Conservation (phyloP, 306 rosid species). For the Senna tora region DNA sequence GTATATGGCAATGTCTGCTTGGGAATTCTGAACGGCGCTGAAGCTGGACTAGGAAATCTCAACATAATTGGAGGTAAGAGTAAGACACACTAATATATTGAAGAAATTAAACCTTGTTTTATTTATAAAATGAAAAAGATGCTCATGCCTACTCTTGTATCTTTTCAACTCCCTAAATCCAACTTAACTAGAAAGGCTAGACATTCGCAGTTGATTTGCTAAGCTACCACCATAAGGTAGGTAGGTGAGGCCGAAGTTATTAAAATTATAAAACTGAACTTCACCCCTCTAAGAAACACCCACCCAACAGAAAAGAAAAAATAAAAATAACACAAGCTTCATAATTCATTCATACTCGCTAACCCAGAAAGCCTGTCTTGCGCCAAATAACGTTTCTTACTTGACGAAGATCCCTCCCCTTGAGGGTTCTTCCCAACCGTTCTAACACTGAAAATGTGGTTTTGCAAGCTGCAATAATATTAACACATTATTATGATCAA, state of each 20-base stretch:
- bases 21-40: slow-evolving; percentile 67
- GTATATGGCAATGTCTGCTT: slow-evolving; percentile 73
- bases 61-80: slow-evolving; percentile 76
- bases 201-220: not conserved
- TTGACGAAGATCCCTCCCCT: slow-evolving; percentile 68
- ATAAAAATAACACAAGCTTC: not conserved
- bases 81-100: not conserved
- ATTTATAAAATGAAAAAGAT: not conserved
- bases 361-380: slow-evolving; percentile 64
- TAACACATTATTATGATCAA: too few relatives aligned
- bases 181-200: not conserved
- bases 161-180: not conserved
- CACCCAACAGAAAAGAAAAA: not conserved
- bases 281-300: not conserved
- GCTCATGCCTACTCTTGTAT: not conserved
- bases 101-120: not conserved
- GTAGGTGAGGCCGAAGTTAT: not conserved
- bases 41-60: slow-evolving; percentile 50
- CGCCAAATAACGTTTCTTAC: slow-evolving; percentile 66
- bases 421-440: slow-evolving; percentile 66
- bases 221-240: not conserved
- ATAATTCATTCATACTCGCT: not conserved
- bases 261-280: slow-evolving; percentile 26
- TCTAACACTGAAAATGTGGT: slow-evolving; percentile 64
- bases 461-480: too few relatives aligned